Evolutionary conservation across 768 basidiomycete species (phyloP), one percentile per base, ranked within the genome.

Genomic region (Psilocybe sp.): DNA sequence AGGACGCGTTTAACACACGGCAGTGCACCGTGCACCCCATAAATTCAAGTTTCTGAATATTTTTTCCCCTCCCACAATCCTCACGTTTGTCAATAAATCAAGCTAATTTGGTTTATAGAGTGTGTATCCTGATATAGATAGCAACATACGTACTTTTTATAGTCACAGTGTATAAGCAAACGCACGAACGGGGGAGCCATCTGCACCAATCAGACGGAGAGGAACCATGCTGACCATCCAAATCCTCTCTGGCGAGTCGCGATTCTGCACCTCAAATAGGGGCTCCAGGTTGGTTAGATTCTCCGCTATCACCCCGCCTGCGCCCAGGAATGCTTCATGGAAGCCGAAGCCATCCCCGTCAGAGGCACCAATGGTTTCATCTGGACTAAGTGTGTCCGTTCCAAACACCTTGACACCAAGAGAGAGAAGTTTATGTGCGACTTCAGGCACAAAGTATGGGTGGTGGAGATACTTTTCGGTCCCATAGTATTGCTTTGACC

Each of bases 111-210:
- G 7, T 28, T 4, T 28, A 28, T 28, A 28, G 23, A 28, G 23
- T 28, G 23, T 3, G 3, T 28, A 28, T 28, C 23, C 23, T 28
- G 23, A 28, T 28, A 28, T 28, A 28, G 23, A 28, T 28, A 28
- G 23, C 23, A 28, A 3, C 23, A 28, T 28, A 28, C 23, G 23
- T 28, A 28, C 23, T 28, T 28, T 43, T 43, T 23, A 19, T 34
- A 19, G 14, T 46, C 34, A 46, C 13, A 36, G 14, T 12, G 6
- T 51, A 34, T 51, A 82, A 7, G 81, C 87, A 52, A 81, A 81
- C 4, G 85, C 88, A 53, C 87, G 74, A n/a, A 87, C 69, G 1
- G 87, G 87, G 12, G 84, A 83, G 4, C 83, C 87, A 59, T 90
- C 88, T 18, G 76, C 73, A 1, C 73, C 77, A 4, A 67, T 68